Evolutionary conservation across 1,139 yeast species (phyloP).

Genomic region (Chernovozyma aurita): DNA sequence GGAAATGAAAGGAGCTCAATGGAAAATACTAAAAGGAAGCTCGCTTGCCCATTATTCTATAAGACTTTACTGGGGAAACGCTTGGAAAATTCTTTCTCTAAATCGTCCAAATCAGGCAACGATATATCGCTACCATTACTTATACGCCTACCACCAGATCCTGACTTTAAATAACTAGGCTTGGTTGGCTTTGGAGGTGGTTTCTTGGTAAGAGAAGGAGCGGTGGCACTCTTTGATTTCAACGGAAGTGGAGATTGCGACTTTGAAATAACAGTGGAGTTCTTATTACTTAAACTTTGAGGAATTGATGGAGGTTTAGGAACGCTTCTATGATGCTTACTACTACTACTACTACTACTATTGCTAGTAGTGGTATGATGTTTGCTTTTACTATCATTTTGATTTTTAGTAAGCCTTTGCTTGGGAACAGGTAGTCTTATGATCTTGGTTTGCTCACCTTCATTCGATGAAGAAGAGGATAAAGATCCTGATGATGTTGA

Average conservation of each 20-base stretch:
- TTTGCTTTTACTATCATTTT: slow-evolving; percentile 11
- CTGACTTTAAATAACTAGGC: slow-evolving; percentile 49
- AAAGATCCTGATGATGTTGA: slow-evolving; percentile 3
- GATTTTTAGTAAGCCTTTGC: background rate
- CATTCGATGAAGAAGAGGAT: background rate
- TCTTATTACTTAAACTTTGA: slow-evolving; percentile 9
- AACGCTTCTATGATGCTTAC: slow-evolving; percentile 1
- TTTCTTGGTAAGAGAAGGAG: slow-evolving; percentile 20
- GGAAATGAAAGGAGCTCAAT: too few relatives aligned
- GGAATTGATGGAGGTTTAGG: slow-evolving; percentile 11
- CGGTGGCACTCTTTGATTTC: slow-evolving; percentile 1
- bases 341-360: too few relatives aligned
- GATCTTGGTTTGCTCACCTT: background rate
- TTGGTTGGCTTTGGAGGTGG: slow-evolving; percentile 64
- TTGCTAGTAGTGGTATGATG: too few relatives aligned
- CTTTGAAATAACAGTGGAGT: slow-evolving; percentile 7
- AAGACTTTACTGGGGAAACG: slow-evolving; percentile 53
- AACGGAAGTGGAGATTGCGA: background rate
- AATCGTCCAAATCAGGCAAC: slow-evolving; percentile 51
- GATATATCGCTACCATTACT: slow-evolving; percentile 43
- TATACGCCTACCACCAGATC: slow-evolving; percentile 19
- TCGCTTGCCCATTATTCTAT: too few relatives aligned
- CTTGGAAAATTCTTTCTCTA: slow-evolving; percentile 49
- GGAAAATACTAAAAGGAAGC: too few relatives aligned
- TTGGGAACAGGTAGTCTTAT: background rate